phyloP scores from a whole-genome alignment of 805 yeast species.

The Wickerhamiella hasegawae region DNA sequence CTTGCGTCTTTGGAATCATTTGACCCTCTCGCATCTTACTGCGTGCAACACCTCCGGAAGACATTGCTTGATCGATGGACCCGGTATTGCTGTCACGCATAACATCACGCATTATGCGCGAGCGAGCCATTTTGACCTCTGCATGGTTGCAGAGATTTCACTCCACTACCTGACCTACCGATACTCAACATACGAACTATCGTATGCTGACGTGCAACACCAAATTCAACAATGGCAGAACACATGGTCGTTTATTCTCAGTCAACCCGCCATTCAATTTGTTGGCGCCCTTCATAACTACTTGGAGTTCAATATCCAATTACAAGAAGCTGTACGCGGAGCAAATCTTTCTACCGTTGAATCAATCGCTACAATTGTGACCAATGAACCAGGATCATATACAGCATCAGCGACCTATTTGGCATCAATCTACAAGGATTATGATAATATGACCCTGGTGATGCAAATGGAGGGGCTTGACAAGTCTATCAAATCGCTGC shows the following conservation, averaged over 20 bases:
- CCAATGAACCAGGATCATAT: slow-evolving; percentile 10
- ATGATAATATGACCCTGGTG: slow-evolving; percentile 11
- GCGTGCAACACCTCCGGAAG: slow-evolving; percentile 52
- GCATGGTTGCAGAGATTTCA: slow-evolving; percentile 64
- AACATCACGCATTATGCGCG: slow-evolving; percentile 38
- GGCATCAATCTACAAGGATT: slow-evolving; percentile 18
- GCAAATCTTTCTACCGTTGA: slow-evolving; percentile 7
- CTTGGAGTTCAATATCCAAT: slow-evolving; percentile 32
- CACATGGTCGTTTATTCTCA: slow-evolving; percentile 53
- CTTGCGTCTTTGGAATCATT: slow-evolving; percentile 55
- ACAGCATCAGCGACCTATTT: slow-evolving; percentile 11
- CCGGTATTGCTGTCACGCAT: slow-evolving; percentile 41
- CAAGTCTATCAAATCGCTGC: slow-evolving; percentile 28
- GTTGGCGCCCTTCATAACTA: slow-evolving; percentile 57
- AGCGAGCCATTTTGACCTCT: slow-evolving; percentile 66
- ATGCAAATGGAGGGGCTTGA: slow-evolving; percentile 26
- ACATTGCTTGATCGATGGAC: slow-evolving; percentile 43
- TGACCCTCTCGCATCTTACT: slow-evolving; percentile 51
- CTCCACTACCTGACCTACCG: slow-evolving; percentile 42
- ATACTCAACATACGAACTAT: slow-evolving; percentile 29
- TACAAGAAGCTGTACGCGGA: background rate
- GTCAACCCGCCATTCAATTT: slow-evolving; percentile 58
- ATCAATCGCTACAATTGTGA: slow-evolving; percentile 22
- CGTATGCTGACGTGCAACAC: slow-evolving; percentile 25
- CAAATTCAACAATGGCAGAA: slow-evolving; percentile 47